Evolutionary conservation across 2,329 filamentous ascomycete species (phyloP).

Genomic region (Fusarium hainanense): DNA sequence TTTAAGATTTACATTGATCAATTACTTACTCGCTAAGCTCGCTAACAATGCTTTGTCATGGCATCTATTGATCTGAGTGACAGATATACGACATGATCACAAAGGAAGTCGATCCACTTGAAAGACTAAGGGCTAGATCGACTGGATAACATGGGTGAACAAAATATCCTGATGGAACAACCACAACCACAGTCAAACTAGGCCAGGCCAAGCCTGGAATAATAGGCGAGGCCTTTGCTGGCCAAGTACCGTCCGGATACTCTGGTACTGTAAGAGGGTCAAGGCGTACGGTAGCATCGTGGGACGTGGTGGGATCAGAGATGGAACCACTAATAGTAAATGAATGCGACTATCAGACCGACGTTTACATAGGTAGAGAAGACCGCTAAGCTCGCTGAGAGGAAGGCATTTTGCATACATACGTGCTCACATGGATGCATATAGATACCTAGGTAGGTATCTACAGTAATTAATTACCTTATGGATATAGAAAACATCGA

Average conservation of each 20-base stretch:
- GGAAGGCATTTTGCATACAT: background rate
- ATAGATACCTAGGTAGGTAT: background rate
- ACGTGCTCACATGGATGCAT: background rate
- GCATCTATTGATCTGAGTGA: slow-evolving; percentile 3
- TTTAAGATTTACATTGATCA: background rate
- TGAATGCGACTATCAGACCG: slow-evolving; percentile 26
- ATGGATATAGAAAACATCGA: background rate
- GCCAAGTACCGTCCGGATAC: background rate
- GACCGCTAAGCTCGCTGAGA: background rate
- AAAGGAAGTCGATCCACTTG: background rate
- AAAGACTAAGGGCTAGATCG: background rate
- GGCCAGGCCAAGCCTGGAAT: background rate
- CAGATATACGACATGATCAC: background rate
- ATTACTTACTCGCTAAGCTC: background rate
- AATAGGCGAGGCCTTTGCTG: slow-evolving; percentile 11
- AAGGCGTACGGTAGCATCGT: slow-evolving; percentile 24
- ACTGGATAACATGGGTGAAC: background rate
- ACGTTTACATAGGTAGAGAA: slow-evolving; percentile 2
- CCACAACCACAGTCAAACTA: background rate
- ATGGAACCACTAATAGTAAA: slow-evolving; percentile 20
- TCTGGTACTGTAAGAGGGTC: slow-evolving; percentile 11
- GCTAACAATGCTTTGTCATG: background rate
- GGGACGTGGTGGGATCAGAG: slow-evolving; percentile 35
- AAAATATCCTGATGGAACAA: slow-evolving; percentile 1
- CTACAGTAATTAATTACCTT: background rate